Conservation (phyloP, 441 rosid genomes). For the Cnidoscolus chayamansa region DNA sequence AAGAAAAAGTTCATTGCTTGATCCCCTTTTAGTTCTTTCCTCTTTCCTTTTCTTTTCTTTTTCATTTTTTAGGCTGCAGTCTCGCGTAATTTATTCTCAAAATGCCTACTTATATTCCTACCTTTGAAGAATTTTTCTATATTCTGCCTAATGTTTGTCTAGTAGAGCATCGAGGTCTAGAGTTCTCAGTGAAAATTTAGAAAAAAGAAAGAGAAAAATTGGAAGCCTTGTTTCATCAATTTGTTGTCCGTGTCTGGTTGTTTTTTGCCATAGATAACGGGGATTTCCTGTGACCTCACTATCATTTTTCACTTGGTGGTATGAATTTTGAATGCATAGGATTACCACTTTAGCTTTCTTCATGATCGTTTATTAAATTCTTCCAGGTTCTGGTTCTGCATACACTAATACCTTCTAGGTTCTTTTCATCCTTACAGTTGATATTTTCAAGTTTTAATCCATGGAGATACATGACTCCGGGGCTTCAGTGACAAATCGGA, state of each 20-base stretch:
- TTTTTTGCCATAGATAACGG: background rate
- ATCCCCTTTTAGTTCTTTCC: constrained; percentile 18
- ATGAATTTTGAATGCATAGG: background rate
- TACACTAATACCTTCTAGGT: constrained; percentile 1
- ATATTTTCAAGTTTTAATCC: constrained; percentile 14
- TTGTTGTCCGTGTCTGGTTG: background rate
- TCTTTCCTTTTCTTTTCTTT: background rate
- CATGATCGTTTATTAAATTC: background rate
- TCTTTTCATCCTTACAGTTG: constrained; percentile 25
- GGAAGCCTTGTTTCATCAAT: background rate
- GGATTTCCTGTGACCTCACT: background rate
- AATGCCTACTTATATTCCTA: constrained; percentile 5
- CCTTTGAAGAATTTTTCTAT: constrained; percentile 2
- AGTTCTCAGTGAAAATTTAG: background rate
- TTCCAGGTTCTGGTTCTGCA: constrained; percentile 4
- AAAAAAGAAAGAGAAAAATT: background rate
- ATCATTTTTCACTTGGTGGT: background rate
- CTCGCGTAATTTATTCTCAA: constrained; percentile 15
- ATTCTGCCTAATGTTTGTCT: background rate
- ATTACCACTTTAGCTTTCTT: background rate
- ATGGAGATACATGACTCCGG: constrained; percentile 37
- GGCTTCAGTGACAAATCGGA: constrained; percentile 32
- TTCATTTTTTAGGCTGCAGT: background rate
- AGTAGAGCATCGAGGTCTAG: background rate
- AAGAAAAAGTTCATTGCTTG: constrained; percentile 20